Conservation (phyloP, 2,329 filamentous ascomycete genomes). For the Cercospora nicotianae region DNA sequence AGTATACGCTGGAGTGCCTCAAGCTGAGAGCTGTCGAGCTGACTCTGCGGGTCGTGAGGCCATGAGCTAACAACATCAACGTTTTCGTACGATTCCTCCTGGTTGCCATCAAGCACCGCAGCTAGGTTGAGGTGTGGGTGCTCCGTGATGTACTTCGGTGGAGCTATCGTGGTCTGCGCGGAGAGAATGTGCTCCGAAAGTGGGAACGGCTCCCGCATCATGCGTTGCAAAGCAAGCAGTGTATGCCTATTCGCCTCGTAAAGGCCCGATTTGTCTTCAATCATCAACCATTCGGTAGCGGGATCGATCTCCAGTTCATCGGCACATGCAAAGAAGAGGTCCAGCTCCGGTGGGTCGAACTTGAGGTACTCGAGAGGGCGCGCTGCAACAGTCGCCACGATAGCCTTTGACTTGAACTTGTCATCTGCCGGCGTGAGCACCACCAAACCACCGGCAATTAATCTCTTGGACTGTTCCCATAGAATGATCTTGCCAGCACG, state of each 20-base stretch:
- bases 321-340: conserved; percentile 67
- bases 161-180: conserved; percentile 46
- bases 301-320: conserved; percentile 69
- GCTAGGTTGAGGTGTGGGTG: conserved; percentile 54
- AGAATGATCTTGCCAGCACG: conserved; percentile 65
- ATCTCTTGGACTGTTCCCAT: conserved; percentile 64
- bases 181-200: conserved; percentile 63
- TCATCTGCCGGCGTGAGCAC: conserved; percentile 59
- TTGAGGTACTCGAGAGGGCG: conserved; percentile 63
- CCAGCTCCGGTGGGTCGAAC: conserved; percentile 68
- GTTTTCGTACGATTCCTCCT: conserved; percentile 44
- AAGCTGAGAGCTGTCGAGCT: conserved; percentile 71
- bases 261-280: conserved; percentile 72
- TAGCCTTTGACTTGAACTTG: conserved; percentile 63
- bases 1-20: conserved; percentile 68
- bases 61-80: conserved; percentile 58
- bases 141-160: conserved; percentile 55
- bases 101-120: conserved; percentile 31
- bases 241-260: conserved; percentile 76
- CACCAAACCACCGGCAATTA: conserved; percentile 57
- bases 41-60: conserved; percentile 49
- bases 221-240: conserved; percentile 69
- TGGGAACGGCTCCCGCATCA: conserved; percentile 58
- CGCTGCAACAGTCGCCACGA: conserved; percentile 71
- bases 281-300: conserved; percentile 69